Base-by-base conservation (phyloP, 169 alveolate genomes). In the Plasmodium gonderi region DNA sequence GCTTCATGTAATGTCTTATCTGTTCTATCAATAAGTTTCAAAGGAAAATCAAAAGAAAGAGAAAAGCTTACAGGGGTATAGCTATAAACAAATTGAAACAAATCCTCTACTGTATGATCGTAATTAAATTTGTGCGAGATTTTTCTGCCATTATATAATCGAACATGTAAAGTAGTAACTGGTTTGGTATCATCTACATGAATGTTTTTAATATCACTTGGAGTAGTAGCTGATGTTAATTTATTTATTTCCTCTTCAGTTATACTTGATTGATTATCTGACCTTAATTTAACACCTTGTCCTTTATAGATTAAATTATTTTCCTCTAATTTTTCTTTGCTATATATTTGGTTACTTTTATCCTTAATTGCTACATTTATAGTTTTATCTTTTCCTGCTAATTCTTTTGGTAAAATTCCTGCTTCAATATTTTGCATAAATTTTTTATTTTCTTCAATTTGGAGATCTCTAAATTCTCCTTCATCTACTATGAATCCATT, bases 401-500 rank as follows among this genome's bases (percentile, higher is more conserved):
- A 95, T 92, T 98, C 99, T 44, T 95, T 96, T 7, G 99, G 99
- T 17, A 98, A 98, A n/a, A 97, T 87, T 2, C 99, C 98, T 77
- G 97, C 95, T 79, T 96, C 98, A 6, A 98, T 95, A 91, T 98
- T 98, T n/a, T 95, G 91, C 95, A 98, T 95, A 80, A 98, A 98
- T 75, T 94, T 79, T 49, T 96, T 96, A 91, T 98, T 98, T 82
- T 98, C 98, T 12, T 98, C 98, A 3, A 92, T 49, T 17, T 95
- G 87, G 51, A 97, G 96, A 42, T 97, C 97, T 79, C 99, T 94
- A 90, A 98, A 98, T 38, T 96, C 98, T 8, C 98, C 99, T 65
- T 97, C 97, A 92, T 98, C 98, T 23, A 98, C 96, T 12, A 93
- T 95, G 92, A 98, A 98, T 2, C 99, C 99, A 76, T 97, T 98